A percentile compares a stretch with the other conserved stretches of the same genome.
phyloP scores from a whole-genome alignment of 2,329 filamentous ascomycete genomes.

The Rhinocladiella mackenziei region DNA sequence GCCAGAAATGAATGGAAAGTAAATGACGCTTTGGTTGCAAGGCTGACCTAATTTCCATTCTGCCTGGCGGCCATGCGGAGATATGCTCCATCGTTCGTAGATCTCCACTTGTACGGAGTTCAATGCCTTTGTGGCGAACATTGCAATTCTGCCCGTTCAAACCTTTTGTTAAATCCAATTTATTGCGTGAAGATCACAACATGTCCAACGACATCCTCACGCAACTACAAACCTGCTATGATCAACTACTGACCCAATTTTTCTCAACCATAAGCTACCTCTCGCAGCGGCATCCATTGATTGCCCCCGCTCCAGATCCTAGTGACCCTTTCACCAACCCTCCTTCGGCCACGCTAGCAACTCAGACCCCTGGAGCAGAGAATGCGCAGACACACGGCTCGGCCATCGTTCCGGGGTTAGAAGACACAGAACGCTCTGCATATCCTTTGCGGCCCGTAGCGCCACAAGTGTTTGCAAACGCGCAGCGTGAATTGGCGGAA shows the following conservation, averaged over 20 bases:
- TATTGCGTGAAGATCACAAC: background rate
- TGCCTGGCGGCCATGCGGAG: slow-evolving; percentile 5
- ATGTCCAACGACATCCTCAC: slow-evolving; percentile 44
- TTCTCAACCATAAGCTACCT: slow-evolving; percentile 50
- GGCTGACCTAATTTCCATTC: slow-evolving; percentile 7
- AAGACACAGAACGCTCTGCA: slow-evolving; percentile 31
- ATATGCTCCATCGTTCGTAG: background rate
- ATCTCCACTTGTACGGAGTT: background rate
- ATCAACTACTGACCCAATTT: slow-evolving; percentile 51
- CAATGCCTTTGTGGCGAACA: no score
- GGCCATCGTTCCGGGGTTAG: slow-evolving; percentile 21
- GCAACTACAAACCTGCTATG: slow-evolving; percentile 49
- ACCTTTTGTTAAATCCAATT: no score
- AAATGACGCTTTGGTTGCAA: slow-evolving; percentile 2
- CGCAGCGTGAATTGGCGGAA: slow-evolving; percentile 46
- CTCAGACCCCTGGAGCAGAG: slow-evolving; percentile 33
- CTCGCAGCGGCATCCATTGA: slow-evolving; percentile 44
- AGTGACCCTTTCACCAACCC: slow-evolving; percentile 35
- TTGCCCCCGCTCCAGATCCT: slow-evolving; percentile 36
- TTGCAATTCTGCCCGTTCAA: no score
- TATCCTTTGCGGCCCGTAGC: slow-evolving; percentile 40
- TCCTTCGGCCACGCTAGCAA: slow-evolving; percentile 29
- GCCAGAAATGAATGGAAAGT: slow-evolving; percentile 1
- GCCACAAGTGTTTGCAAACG: slow-evolving; percentile 40
- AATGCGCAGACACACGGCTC: slow-evolving; percentile 2